A percentile compares a stretch with the other conserved stretches of the same genome.
These are phyloP conservation scores for Alternaria sp. DNA, from an alignment of 2,329 filamentous ascomycete genomes.

Conservation along the genomic window DNA sequence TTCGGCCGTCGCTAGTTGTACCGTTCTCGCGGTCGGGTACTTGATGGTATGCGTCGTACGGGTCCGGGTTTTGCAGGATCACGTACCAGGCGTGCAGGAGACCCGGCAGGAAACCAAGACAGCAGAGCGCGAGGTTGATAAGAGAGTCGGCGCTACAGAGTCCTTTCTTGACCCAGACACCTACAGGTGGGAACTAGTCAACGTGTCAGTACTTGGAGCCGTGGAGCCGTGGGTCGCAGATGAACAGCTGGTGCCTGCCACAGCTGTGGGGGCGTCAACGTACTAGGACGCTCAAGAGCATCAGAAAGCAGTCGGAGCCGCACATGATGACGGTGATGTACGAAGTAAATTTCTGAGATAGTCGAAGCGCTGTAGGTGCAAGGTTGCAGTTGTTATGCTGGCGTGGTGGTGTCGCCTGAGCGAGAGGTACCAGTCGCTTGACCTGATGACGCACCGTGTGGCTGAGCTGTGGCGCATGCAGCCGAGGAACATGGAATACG, in stretches of 20 bases:
- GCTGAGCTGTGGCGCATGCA: slow-evolving; percentile 15
- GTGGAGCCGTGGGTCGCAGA: neutral
- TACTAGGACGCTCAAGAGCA: slow-evolving; percentile 68
- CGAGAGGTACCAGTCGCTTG: slow-evolving; percentile 5
- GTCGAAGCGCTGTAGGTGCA: slow-evolving; percentile 1
- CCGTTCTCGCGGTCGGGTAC: slow-evolving; percentile 63
- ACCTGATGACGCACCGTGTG: slow-evolving; percentile 21
- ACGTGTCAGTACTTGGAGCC: slow-evolving; percentile 8
- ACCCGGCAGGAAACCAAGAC: slow-evolving; percentile 71
- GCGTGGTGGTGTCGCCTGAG: slow-evolving; percentile 16
- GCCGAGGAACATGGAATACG: slow-evolving; percentile 1
- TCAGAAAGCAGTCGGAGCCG: slow-evolving; percentile 67
- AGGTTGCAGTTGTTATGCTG: slow-evolving; percentile 9
- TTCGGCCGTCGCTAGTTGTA: slow-evolving; percentile 32
- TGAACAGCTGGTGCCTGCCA: slow-evolving; percentile 7
- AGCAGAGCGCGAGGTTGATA: slow-evolving; percentile 92
- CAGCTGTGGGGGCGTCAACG: slow-evolving; percentile 35
- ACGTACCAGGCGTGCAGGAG: slow-evolving; percentile 98
- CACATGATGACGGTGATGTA: slow-evolving; percentile 57
- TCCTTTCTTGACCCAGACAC: slow-evolving; percentile 96
- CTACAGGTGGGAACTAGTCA: slow-evolving; percentile 17
- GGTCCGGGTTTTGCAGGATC: slow-evolving; percentile 87
- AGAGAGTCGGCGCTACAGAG: slow-evolving; percentile 91
- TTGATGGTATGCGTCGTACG: slow-evolving; percentile 67
- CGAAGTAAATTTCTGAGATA: neutral